A percentile compares a stretch with the other conserved stretches of the same genome.
Conservation (phyloP, 2,329 filamentous ascomycete genomes). For the Aureobasidium sp. region DNA sequence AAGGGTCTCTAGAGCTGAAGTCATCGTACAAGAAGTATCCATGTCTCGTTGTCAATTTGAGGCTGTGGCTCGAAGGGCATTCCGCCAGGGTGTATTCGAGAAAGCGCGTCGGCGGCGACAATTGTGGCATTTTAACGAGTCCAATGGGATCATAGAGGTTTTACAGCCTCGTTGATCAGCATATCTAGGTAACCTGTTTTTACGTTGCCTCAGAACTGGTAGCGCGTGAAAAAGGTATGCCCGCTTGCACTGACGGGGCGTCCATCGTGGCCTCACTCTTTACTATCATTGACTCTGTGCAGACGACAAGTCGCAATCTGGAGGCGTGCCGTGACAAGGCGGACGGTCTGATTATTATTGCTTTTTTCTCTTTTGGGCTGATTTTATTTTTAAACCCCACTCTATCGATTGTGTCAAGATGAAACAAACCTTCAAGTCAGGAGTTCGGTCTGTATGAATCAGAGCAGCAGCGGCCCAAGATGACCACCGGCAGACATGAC, state of each 20-base stretch:
- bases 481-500: not conserved
- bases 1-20: too few relatives aligned
- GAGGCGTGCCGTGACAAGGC: not conserved
- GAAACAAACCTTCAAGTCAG: not conserved
- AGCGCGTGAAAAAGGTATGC: not conserved
- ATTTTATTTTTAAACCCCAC: conserved; percentile 7
- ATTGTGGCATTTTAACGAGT: too few relatives aligned
- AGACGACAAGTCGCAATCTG: not conserved
- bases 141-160: not conserved
- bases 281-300: not conserved
- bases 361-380: not conserved
- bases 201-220: not conserved
- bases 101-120: too few relatives aligned
- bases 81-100: too few relatives aligned
- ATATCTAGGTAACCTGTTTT: too few relatives aligned
- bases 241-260: not conserved
- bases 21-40: too few relatives aligned
- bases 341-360: not conserved
- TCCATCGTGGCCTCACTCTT: not conserved
- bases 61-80: too few relatives aligned
- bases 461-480: not conserved
- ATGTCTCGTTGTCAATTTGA: too few relatives aligned
- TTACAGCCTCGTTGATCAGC: not conserved
- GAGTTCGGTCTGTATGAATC: not conserved
- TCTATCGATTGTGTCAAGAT: not conserved